phyloP scores from a whole-genome alignment of 768 basidiomycete species.

The Arthromyces matolae region DNA sequence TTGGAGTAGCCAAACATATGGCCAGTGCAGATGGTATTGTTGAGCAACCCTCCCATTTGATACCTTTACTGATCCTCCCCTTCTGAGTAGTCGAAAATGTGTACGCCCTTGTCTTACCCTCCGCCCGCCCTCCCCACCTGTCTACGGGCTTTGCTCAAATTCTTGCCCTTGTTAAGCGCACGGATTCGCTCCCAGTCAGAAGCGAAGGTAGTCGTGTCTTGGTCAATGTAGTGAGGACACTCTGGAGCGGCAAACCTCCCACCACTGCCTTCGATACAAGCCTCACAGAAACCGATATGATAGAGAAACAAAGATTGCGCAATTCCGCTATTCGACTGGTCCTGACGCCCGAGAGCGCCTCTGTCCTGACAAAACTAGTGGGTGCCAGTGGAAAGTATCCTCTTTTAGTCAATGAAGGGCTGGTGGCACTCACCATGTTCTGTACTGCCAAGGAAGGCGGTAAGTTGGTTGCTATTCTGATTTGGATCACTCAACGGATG shows the following conservation, averaged over 20 bases:
- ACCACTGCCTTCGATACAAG: constrained; percentile 19
- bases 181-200: constrained; percentile 77
- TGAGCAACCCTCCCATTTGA: background rate
- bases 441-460: constrained; percentile 64
- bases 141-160: constrained; percentile 62
- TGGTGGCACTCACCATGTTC: constrained; percentile 78
- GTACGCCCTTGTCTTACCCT: constrained; percentile 49
- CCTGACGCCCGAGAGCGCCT: constrained; percentile 50
- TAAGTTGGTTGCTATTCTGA: constrained; percentile 30
- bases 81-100: constrained; percentile 38
- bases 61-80: background rate
- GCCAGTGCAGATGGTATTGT: constrained; percentile 69
- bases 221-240: constrained; percentile 78
- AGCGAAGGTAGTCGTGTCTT: constrained; percentile 89
- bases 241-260: constrained; percentile 56
- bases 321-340: constrained; percentile 51
- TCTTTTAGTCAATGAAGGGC: constrained; percentile 83
- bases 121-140: constrained; percentile 22
- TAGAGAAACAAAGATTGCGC: constrained; percentile 45
- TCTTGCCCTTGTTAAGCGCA: constrained; percentile 69
- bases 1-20: constrained; percentile 87
- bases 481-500: constrained; percentile 12
- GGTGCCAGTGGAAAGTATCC: constrained; percentile 77
- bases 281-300: constrained; percentile 25
- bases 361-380: constrained; percentile 66